Evolutionary conservation across 2,329 filamentous ascomycete genomes (phyloP).

Genomic region (Stagonosporopsis vannaccii): DNA sequence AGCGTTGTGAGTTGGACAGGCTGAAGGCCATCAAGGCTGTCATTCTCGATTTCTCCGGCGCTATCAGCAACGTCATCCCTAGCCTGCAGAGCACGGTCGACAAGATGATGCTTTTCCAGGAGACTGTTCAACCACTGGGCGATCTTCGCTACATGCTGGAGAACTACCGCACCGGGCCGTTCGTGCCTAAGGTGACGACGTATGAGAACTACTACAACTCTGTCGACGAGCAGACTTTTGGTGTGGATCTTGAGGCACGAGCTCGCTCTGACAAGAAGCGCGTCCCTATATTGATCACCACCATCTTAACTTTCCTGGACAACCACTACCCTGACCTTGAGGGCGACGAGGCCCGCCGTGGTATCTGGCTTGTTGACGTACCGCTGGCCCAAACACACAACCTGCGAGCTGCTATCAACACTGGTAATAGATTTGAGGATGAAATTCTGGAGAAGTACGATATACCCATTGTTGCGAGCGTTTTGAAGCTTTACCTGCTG

Average conservation of each 20-base stretch:
- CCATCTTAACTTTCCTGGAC: conserved; percentile 92
- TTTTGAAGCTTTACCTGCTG: conserved; percentile 91
- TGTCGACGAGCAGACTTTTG: conserved; percentile 96
- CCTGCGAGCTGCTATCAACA: conserved; percentile 82
- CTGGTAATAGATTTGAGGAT: conserved; percentile 78
- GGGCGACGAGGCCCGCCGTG: conserved; percentile 89
- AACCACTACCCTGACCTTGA: conserved; percentile 97
- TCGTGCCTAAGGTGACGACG: conserved; percentile 85
- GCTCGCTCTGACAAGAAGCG: conserved; percentile 94
- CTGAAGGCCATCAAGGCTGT: conserved; percentile 98
- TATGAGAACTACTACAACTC: conserved; percentile 99
- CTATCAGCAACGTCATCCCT: conserved; percentile 97
- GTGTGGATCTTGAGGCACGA: conserved; percentile 94
- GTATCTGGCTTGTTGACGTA: conserved; percentile 94
- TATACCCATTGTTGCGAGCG: conserved; percentile 89
- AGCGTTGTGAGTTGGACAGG: conserved; percentile 94
- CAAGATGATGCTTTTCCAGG: conserved; percentile 98
- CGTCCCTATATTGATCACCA: conserved; percentile 90
- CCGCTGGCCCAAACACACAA: conserved; percentile 85
- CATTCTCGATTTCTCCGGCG: conserved; percentile 94
- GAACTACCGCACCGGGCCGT: conserved; percentile 94
- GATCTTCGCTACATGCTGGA: conserved; percentile 94
- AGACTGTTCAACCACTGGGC: conserved; percentile 92
- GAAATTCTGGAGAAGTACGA: conserved; percentile 88
- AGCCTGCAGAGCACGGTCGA: conserved; percentile 95